Conservation (phyloP, 768 basidiomycete genomes). For the Gelatoporia subvermispora region DNA sequence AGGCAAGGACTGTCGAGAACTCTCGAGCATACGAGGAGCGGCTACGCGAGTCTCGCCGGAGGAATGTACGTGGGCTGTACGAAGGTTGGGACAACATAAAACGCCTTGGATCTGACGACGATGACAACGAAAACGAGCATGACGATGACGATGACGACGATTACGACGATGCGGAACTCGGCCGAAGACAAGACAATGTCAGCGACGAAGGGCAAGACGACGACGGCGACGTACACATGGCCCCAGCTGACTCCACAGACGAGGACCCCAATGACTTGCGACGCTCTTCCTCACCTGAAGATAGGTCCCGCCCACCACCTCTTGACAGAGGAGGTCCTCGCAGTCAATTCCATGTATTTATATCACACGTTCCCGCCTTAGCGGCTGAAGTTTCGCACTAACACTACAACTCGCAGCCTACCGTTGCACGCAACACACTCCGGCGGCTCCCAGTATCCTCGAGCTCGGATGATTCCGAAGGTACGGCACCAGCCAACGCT, state of each 20-base stretch:
- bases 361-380: no score
- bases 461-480: no score
- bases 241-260: neutral
- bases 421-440: no score
- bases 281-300: neutral
- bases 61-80: neutral
- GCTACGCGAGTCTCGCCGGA: neutral
- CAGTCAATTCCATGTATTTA: no score
- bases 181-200: no score
- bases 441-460: no score
- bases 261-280: neutral
- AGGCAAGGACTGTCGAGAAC: constrained; percentile 8
- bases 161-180: no score
- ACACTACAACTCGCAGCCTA: no score
- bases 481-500: no score
- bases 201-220: neutral
- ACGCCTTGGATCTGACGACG: neutral
- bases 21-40: constrained; percentile 9
- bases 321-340: no score
- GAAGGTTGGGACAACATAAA: neutral
- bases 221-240: neutral
- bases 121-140: neutral
- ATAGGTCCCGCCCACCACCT: no score
- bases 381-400: no score
- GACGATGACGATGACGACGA: neutral